Evolutionary conservation across 345 rosid species (phyloP).

Genomic region (Salix udensis): DNA sequence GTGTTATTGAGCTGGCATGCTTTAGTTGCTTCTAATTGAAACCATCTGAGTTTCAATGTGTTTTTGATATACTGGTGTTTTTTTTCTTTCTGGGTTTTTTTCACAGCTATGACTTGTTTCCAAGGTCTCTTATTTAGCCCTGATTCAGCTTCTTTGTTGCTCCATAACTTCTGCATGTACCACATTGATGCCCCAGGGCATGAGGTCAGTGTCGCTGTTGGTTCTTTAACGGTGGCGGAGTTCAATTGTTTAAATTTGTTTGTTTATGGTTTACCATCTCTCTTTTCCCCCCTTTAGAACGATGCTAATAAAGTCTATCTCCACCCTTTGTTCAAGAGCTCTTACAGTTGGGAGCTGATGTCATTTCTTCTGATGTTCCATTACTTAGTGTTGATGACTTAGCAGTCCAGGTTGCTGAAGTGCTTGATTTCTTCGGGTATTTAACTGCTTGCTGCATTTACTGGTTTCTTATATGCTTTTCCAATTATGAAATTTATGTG

Average conservation of each 20-base stretch:
- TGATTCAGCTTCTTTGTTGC: slow-evolving; percentile 53
- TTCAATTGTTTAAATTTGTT: neutral
- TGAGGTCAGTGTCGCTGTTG: slow-evolving; percentile 45
- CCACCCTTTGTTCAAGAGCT: slow-evolving; percentile 44
- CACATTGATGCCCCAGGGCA: slow-evolving; percentile 72
- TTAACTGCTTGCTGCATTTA: slow-evolving; percentile 1
- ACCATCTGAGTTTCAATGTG: neutral
- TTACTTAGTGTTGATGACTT: slow-evolving; percentile 55
- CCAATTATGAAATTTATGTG: neutral
- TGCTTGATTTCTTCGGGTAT: slow-evolving; percentile 54
- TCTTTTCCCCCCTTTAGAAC: neutral
- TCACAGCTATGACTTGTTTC: slow-evolving; percentile 50
- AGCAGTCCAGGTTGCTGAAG: slow-evolving; percentile 59
- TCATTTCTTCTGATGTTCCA: slow-evolving; percentile 44
- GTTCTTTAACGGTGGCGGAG: neutral
- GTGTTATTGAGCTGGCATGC: neutral
- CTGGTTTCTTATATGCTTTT: neutral
- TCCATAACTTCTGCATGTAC: slow-evolving; percentile 60
- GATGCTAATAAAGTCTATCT: slow-evolving; percentile 24
- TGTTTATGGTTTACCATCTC: neutral
- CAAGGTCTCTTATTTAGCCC: slow-evolving; percentile 52
- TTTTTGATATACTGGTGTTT: neutral
- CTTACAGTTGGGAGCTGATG: slow-evolving; percentile 64
- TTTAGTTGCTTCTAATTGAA: neutral
- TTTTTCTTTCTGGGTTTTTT: slow-evolving; percentile 4